A percentile compares a stretch with the other conserved stretches of the same genome.
Conservation (phyloP, 495 filamentous ascomycete species). For the Hyaloscypha bicolor region DNA sequence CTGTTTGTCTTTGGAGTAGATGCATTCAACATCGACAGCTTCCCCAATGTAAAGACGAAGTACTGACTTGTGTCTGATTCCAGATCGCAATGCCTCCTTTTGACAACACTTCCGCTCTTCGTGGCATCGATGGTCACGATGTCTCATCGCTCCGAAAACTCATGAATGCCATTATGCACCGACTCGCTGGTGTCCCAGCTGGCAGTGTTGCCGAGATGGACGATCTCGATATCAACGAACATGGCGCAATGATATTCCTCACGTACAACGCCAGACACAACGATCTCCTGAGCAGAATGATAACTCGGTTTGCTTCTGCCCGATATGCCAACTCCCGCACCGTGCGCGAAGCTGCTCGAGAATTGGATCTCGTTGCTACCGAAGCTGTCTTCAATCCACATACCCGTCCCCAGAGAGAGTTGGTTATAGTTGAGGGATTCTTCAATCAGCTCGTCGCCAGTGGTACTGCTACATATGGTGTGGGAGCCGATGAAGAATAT, state of each 20-base stretch:
- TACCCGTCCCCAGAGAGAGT: background rate
- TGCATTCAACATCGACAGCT: no score
- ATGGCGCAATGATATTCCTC: background rate
- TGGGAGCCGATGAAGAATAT: background rate
- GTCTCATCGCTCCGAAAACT: background rate
- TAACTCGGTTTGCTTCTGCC: background rate
- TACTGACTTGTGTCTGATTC: background rate
- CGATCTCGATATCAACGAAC: background rate
- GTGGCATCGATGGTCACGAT: background rate
- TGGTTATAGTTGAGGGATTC: background rate
- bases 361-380: background rate
- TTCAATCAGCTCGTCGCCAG: background rate
- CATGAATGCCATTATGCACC: background rate
- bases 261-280: background rate
- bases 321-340: background rate
- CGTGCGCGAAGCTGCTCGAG: background rate
- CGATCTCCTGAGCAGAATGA: background rate
- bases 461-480: background rate
- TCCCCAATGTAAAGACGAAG: background rate
- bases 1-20: no score
- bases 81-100: background rate
- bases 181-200: background rate
- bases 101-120: background rate
- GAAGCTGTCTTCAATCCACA: background rate
- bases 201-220: background rate